Percentiles rank a stretch among this genome's conserved stretches.
Evolutionary conservation across 768 basidiomycete genomes (phyloP).

Genomic region (Serendipita vermifera): DNA sequence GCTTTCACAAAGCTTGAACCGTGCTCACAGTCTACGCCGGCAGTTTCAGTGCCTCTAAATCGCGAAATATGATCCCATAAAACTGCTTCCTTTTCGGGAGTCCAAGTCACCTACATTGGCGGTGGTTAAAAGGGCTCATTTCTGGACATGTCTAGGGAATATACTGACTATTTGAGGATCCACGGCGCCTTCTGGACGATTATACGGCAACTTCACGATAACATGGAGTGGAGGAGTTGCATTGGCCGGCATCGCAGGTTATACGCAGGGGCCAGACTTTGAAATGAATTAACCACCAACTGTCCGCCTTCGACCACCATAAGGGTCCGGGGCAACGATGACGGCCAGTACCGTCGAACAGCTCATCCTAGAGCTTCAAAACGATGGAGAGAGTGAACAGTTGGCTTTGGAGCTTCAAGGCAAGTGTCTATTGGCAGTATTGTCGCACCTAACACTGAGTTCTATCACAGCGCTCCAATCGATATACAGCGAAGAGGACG

Average conservation of each 20-base stretch:
- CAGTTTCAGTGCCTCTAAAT: slow-evolving; percentile 57
- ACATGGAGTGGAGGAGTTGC: slow-evolving; percentile 41
- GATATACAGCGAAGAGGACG: slow-evolving; percentile 56
- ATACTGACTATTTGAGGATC: slow-evolving; percentile 58
- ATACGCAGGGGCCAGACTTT: not conserved
- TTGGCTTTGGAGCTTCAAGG: slow-evolving; percentile 38
- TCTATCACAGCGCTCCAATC: slow-evolving; percentile 50
- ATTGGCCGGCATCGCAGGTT: slow-evolving; percentile 17
- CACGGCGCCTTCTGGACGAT: slow-evolving; percentile 56
- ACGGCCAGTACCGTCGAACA: slow-evolving; percentile 17
- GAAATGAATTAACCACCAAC: not conserved
- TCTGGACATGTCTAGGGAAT: not conserved
- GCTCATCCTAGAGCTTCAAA: slow-evolving; percentile 22
- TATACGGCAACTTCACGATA: slow-evolving; percentile 65
- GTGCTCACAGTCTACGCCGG: slow-evolving; percentile 62
- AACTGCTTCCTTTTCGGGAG: slow-evolving; percentile 65
- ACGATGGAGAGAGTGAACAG: slow-evolving; percentile 28
- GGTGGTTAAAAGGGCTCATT: not conserved
- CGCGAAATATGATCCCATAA: slow-evolving; percentile 80
- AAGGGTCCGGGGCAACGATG: not conserved
- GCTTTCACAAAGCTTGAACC: not conserved
- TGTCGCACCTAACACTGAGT: not conserved
- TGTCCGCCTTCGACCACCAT: slow-evolving; percentile 3
- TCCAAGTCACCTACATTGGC: slow-evolving; percentile 63
- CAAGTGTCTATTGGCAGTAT: slow-evolving; percentile 14